Percentiles rank a stretch among this genome's conserved stretches.
These are phyloP conservation scores for Parathielavia appendiculata DNA, from an alignment of 495 filamentous ascomycete species.

Conservation along the genomic window DNA sequence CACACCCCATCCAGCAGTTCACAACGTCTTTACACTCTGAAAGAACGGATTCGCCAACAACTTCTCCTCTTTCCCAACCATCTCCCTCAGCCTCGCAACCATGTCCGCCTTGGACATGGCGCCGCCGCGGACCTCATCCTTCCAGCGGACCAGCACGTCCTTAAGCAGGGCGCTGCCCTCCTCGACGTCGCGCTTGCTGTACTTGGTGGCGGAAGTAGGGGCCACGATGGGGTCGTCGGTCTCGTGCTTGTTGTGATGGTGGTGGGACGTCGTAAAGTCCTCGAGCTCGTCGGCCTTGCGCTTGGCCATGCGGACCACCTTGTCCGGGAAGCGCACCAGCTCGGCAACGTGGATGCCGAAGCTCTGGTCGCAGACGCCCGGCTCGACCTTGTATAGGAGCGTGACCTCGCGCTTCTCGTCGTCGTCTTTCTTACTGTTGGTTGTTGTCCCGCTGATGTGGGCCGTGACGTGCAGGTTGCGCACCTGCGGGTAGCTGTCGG, in stretches of 20 bases:
- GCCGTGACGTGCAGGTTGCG: conserved; percentile 94
- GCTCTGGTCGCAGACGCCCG: conserved; percentile 91
- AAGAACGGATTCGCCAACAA: conserved; percentile 85
- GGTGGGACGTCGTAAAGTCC: conserved; percentile 74
- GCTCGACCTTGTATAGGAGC: conserved; percentile 90
- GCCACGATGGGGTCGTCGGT: conserved; percentile 8
- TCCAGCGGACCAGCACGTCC: conserved; percentile 81
- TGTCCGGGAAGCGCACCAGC: conserved; percentile 93
- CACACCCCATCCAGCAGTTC: neutral
- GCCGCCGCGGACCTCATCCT: conserved; percentile 62
- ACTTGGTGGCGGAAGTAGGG: conserved; percentile 48
- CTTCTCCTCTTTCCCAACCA: conserved; percentile 65
- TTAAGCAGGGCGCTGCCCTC: conserved; percentile 86
- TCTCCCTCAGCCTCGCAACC: conserved; percentile 68
- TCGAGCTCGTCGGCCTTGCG: conserved; percentile 97
- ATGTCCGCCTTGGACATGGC: conserved; percentile 72
- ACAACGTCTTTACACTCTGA: conserved; percentile 77
- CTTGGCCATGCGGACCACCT: conserved; percentile 98
- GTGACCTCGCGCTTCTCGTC: conserved; percentile 72
- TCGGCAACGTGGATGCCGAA: conserved; percentile 99
- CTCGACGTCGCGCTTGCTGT: conserved; percentile 81
- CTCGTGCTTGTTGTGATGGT: conserved; percentile 40
- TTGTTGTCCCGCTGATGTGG: conserved; percentile 65
- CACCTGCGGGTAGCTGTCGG: conserved; percentile 77
- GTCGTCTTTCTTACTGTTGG: conserved; percentile 5